A percentile compares a stretch with the other conserved stretches of the same genome.
phyloP scores from a whole-genome alignment of 306 rosid genomes.

The Cucumis melo region DNA sequence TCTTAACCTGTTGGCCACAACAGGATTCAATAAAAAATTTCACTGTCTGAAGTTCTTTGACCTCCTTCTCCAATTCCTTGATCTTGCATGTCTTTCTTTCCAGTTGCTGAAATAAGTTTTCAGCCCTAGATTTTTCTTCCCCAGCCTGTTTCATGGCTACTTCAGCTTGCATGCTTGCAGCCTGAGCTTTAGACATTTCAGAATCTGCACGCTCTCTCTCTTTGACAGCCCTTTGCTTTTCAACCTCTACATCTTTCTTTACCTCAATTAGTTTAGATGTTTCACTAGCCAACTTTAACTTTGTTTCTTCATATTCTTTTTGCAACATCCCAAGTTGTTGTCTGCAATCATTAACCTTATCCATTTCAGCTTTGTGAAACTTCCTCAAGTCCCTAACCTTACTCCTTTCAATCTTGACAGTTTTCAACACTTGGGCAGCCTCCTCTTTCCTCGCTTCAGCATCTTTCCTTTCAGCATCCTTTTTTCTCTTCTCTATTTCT shows the following conservation, averaged over 20 bases:
- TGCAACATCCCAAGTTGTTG: slow-evolving; percentile 27
- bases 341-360: slow-evolving; percentile 32
- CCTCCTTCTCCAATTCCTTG: slow-evolving; percentile 21
- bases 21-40: background rate
- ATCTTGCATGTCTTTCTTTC: slow-evolving; percentile 15
- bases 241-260: slow-evolving; percentile 35
- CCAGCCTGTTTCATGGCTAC: slow-evolving; percentile 7
- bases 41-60: slow-evolving; percentile 12
- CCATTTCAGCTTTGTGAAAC: slow-evolving; percentile 27
- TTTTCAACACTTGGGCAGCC: slow-evolving; percentile 32
- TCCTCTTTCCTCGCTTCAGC: slow-evolving; percentile 42
- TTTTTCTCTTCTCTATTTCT: slow-evolving; percentile 41
- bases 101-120: slow-evolving; percentile 22
- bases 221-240: slow-evolving; percentile 30
- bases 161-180: slow-evolving; percentile 23
- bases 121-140: slow-evolving; percentile 21
- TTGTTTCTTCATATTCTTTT: slow-evolving; percentile 40
- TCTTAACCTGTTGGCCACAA: slow-evolving; percentile 1
- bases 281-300: slow-evolving; percentile 34
- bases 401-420: slow-evolving; percentile 31
- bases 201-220: slow-evolving; percentile 42
- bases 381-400: slow-evolving; percentile 27
- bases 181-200: slow-evolving; percentile 39
- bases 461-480: slow-evolving; percentile 35
- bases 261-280: slow-evolving; percentile 26